Evolutionary conservation across 1,284 basidiomycete species (phyloP), one percentile per base, ranked within the genome.

Genomic region (Ganoderma resinaceum): DNA sequence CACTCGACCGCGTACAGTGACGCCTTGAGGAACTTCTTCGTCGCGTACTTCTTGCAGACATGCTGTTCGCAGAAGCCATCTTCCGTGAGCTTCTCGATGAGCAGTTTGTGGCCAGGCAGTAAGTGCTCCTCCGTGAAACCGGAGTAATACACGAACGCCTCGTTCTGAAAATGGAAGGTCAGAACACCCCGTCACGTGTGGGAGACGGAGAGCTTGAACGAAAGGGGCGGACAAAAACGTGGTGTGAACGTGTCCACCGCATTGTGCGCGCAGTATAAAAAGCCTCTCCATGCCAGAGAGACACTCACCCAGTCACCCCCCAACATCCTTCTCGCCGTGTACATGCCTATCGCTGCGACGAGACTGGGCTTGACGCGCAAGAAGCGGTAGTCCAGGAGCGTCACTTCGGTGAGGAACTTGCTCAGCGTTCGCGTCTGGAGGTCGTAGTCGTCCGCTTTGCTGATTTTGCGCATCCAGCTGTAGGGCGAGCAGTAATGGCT

Each of bases 401-500:
- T 98, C 60, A 98, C 94, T 82, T 99, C 98, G 78, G 97, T 97
- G 79, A 99, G 83, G 86, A 98, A 99, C 82, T 99, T 99, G 85
- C 95, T 93, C 66, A 99, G 84, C 14, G 98, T 99, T 69, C 98
- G 87, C 7, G 97, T 99, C 80, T 98, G 97, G 76, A 99, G 93
- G 79, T 99, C 96, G 80, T 99, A 99, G 82, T 98, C 95, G 83
- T 99, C 98, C 35, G 98, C 98, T 82, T 97, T 98, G 85, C 95
- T 97, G 81, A 99, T 99, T 76, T 93, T 92, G 73, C 98, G 91
- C 85, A 99, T 96, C 98, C 98, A 99, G 79, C 95, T 97, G 84
- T 99, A 99, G 2, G 98, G 98, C 60, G 97, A 98, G 84, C 98
- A 99, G 84, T 99, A 99, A 67, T 96, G 91, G 67, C 97, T 99